Base-by-base conservation (phyloP, 805 yeast species). In the Saturnispora sekii region DNA sequence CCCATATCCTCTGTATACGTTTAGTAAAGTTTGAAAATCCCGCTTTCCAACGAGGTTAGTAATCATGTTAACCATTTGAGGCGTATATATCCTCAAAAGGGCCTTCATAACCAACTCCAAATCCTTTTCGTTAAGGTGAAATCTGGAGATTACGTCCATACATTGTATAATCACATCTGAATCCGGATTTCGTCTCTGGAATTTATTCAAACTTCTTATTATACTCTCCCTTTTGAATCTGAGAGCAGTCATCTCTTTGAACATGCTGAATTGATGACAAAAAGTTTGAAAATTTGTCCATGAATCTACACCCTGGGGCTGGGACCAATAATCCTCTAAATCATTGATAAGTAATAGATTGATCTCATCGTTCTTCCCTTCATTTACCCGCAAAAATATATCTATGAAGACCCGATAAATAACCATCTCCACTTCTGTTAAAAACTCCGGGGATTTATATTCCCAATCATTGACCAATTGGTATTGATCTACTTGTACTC, bases 401-500 rank as follows among this genome's bases (percentile, higher is more conserved):
- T 35, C 39, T 28, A 11, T 17, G 14, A 35, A 41, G 4, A 16
- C 15, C 10, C 30, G 28, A 28, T 31, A 29, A 28, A 29, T 26
- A 5, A 35, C 34, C 45, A 42, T 42, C 14, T 35, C 40, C 15
- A 35, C n/a, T 36, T 42, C 45, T 17, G 32, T 30, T 21, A 34
- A 35, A 5, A 17, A 35, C 28, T 26, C 11, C 10, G 17, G 26
- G 5, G 16, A 12, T 2, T 35, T 33, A 21, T 42, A 21, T 21
- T 21, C 21, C 35, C 38, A 42, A 42, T 42, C 45, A 12, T 42
- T 42, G 21, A 16, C 28, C n/a, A 30, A 17, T 32, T 12, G 18
- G 28, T 21, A 39, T 16, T 16, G 29, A 16, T 15, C 12, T 12
- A 29, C 3, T 6, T 35, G 21, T 7, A 21, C 15, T 10, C 40